Base-by-base conservation (phyloP, 768 basidiomycete genomes). In the Lyophyllum semitale region DNA sequence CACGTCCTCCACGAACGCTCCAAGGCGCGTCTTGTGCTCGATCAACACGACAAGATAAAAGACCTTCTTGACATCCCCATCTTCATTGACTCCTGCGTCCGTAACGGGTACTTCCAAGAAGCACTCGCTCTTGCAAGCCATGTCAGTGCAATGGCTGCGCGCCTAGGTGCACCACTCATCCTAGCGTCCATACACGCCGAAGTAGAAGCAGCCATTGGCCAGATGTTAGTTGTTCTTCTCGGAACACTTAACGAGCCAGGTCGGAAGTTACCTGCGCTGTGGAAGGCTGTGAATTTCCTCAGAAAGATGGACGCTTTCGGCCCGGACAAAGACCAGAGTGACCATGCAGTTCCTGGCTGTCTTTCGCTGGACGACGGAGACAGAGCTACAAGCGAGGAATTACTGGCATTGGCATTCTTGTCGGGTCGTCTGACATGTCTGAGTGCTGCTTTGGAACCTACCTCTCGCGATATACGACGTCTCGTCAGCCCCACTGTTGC, bases 91-190 rank as follows among this genome's bases (percentile, higher is more conserved):
- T 92, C 93, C 1, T 98, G 94, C 66, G 90, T 97, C 13, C 83
- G 94, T 35, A 94, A 93, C 64, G 93, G 93, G 7, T 89, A 91
- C 71, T 98, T 95, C 73, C 80, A 86, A 50, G 97, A 98, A 67
- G 95, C 95, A 0, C 81, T 98, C 53, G 89, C 93, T 25, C 81
- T 98, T 35, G 82, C 89, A 5, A 75, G 82, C 23, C 94, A 96
- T 68, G 86, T 88, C 0, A 73, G 76, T 38, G 67, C 79, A 15
- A 72, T 88, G 54, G 77, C 73, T 32, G 64, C 66, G 51, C 77
- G 73, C 41, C 77, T 70, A 55, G 71, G 71, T 52, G 72, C 72
- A 55, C 81, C 81, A 23, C 75, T 74, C 50, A 77, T 88, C 62
- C 69, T 88, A 64, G 73, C 80, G 51, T 84, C 87, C 45, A 73